phyloP scores from a whole-genome alignment of 2,329 filamentous ascomycete genomes.

The Blumeria hordei region DNA sequence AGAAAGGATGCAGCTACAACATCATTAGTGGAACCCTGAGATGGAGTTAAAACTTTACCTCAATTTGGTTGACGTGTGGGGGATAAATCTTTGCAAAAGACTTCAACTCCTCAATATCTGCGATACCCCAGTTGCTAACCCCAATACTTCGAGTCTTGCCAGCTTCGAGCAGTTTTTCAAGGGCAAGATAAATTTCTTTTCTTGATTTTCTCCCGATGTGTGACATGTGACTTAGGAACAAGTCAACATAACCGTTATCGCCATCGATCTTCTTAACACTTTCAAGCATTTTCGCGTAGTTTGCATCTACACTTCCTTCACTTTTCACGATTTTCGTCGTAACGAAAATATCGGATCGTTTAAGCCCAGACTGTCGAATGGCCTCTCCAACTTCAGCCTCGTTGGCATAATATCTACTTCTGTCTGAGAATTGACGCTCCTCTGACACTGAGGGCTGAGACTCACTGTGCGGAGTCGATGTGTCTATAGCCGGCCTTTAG shows the following conservation, averaged over 20 bases:
- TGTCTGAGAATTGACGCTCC: neutral
- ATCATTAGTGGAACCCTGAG: constrained; percentile 10
- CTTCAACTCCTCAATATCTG: constrained; percentile 45
- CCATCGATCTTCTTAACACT: constrained; percentile 37
- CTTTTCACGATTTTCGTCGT: constrained; percentile 44
- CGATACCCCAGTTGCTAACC: constrained; percentile 46
- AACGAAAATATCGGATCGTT: constrained; percentile 36
- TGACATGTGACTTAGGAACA: constrained; percentile 46
- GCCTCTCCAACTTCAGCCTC: constrained; percentile 42
- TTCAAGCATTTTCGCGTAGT: constrained; percentile 31
- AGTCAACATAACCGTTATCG: constrained; percentile 38
- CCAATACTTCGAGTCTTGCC: constrained; percentile 41
- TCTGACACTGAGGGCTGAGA: neutral
- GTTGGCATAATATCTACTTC: constrained; percentile 38
- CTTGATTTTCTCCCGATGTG: constrained; percentile 27
- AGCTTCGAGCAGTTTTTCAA: constrained; percentile 35
- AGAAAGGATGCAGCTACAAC: constrained; percentile 46
- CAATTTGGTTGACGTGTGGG: constrained; percentile 48
- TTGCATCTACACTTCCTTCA: constrained; percentile 27
- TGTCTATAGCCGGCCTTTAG: constrained; percentile 34
- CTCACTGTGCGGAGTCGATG: constrained; percentile 33
- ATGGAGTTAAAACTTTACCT: constrained; percentile 23
- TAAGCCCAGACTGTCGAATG: constrained; percentile 28
- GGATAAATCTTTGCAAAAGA: constrained; percentile 39
- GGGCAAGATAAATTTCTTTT: constrained; percentile 38